Evolutionary conservation across 257 asterid genomes (phyloP), one percentile per base, ranked within the genome.

Genomic region (Datura wrightii): DNA sequence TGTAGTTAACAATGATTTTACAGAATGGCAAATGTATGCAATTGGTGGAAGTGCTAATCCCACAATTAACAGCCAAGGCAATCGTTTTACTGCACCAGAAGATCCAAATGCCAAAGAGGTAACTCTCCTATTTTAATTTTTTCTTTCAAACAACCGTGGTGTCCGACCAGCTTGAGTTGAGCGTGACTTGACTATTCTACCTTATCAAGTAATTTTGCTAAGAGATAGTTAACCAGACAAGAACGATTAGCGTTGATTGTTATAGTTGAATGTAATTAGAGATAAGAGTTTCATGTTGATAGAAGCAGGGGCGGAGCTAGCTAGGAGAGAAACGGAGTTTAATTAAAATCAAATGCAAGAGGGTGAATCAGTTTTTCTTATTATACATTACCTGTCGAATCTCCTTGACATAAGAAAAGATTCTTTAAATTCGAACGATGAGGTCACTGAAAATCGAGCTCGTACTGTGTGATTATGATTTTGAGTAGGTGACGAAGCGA

Each of bases 401-500:
- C 69, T 62, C 41, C 69, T 62, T 62, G 41, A 24, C 41, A 3
- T 62, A 37, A 62, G 69, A 62, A 62, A 4, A 10, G 4, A 8
- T 1, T 60, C 41, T 24, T 62, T 24, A 19, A 60, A 60, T 58
- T 58, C 31, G 78, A 69, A 36, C 52, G 78, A 42, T 41, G 42
- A 42, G 55, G 37, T 46, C 58, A 19, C 54, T 3, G 80, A 46
- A 46, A 46, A 19, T 72, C 18, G 8, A 71, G 15, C 15, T 71
- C 34, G 18, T 71, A n/a, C 5, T 11, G 69, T 19, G n/a, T 55
- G 48, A 79, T 39, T 18, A 58, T 58, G 48, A 3, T 18, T 31
- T 19, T 78, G 10, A 54, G 85, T 11, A 93, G 98, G 97, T 95
- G 80, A 95, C 98, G 3, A 94, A 90, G 86, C 96, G 97, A 0